These are phyloP conservation scores for Lactifluus hygrophoroides DNA, from an alignment of 768 basidiomycete species.

Conservation along the genomic window DNA sequence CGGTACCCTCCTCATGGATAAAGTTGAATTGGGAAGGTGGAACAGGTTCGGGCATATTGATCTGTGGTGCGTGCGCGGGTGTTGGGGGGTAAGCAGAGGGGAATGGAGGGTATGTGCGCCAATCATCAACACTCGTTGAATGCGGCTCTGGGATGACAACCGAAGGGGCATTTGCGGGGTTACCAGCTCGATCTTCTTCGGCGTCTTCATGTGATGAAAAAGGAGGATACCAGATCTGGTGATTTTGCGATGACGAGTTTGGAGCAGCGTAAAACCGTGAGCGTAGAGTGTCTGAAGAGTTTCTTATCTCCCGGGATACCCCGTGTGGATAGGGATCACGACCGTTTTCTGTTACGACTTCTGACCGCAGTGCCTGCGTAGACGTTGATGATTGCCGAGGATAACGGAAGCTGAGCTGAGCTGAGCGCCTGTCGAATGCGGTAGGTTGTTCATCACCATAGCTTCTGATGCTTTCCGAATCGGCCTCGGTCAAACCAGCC, in stretches of 20 bases:
- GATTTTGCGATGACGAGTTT: constrained; percentile 6
- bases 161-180: constrained; percentile 13
- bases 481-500: constrained; percentile 15
- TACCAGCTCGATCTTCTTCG: constrained; percentile 25
- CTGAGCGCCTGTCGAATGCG: not conserved
- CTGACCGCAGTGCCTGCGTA: not conserved
- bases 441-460: constrained; percentile 10
- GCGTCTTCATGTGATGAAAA: constrained; percentile 35
- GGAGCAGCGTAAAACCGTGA: constrained; percentile 10
- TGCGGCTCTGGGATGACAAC: constrained; percentile 12
- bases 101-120: constrained; percentile 65
- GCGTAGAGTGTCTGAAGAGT: not conserved
- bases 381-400: not conserved
- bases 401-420: not conserved
- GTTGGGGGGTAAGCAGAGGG: constrained; percentile 74
- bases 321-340: constrained; percentile 1
- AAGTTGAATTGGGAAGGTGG: constrained; percentile 17
- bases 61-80: constrained; percentile 36
- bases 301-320: not conserved
- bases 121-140: constrained; percentile 36
- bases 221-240: constrained; percentile 59
- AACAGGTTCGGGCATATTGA: constrained; percentile 14
- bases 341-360: not conserved
- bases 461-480: constrained; percentile 18
- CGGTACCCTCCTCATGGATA: constrained; percentile 14